phyloP scores from a whole-genome alignment of 2,329 filamentous ascomycete genomes.

The Colletotrichum spinosum region DNA sequence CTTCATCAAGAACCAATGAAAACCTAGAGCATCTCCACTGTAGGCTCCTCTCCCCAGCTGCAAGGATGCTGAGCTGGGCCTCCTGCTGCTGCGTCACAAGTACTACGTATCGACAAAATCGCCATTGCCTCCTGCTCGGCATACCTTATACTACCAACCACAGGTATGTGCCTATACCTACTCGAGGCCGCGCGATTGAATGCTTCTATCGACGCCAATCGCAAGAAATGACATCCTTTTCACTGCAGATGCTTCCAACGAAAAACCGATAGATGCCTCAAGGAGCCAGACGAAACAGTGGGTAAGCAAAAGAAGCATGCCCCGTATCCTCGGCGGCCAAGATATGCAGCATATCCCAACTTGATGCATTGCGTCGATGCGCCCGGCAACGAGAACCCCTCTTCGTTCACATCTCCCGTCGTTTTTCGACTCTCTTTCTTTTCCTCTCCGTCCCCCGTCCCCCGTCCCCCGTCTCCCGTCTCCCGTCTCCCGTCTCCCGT shows the following conservation, averaged over 20 bases:
- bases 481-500: no score
- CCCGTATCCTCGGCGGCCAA: constrained; percentile 1
- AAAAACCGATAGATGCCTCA: background rate
- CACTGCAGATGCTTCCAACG: background rate
- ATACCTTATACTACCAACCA: background rate
- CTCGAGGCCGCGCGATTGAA: background rate
- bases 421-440: no score
- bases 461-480: no score
- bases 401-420: background rate
- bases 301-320: constrained; percentile 9
- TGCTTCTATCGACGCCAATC: background rate
- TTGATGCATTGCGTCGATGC: constrained; percentile 21
- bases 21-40: no score
- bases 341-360: background rate
- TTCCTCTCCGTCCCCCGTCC: no score
- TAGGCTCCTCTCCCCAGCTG: no score
- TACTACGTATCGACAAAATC: no score
- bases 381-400: constrained; percentile 3
- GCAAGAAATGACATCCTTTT: no score
- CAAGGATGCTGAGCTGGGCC: no score
- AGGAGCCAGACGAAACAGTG: background rate
- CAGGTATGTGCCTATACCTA: background rate
- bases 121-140: no score
- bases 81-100: no score
- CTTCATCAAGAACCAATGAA: no score